These are phyloP conservation scores for Flaveria trinervia DNA, from an alignment of 129 eudicot species.

Conservation along the genomic window DNA sequence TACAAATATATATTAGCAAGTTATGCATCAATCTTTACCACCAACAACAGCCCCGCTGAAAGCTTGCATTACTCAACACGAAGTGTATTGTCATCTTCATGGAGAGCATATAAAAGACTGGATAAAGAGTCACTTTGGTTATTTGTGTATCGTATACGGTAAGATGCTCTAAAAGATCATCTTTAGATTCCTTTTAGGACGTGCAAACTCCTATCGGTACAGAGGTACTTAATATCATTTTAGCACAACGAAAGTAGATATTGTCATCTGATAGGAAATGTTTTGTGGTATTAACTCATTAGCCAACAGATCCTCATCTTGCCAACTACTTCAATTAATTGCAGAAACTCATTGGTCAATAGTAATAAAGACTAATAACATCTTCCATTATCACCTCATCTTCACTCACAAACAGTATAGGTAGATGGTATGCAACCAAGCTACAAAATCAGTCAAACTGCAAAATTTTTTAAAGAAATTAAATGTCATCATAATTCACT, in stretches of 20 bases:
- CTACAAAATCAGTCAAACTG: constrained; percentile 28
- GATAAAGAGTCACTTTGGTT: too few species aligned
- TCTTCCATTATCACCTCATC: constrained; percentile 24
- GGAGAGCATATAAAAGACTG: neutral
- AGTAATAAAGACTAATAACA: constrained; percentile 22
- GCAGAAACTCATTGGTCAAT: constrained; percentile 35
- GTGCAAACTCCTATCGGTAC: too few species aligned
- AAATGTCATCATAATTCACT: neutral
- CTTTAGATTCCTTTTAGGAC: neutral
- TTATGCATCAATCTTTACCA: too few species aligned
- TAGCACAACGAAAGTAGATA: neutral
- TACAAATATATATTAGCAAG: too few species aligned
- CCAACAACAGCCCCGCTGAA: too few species aligned
- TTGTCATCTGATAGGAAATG: neutral
- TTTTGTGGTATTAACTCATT: constrained; percentile 18
- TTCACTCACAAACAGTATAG: constrained; percentile 3
- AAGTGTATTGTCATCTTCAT: constrained; percentile 17
- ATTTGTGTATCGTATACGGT: neutral
- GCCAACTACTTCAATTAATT: constrained; percentile 36
- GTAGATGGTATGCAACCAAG: constrained; percentile 19
- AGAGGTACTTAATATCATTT: neutral
- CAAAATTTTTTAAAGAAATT: constrained; percentile 6
- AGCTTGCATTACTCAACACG: neutral
- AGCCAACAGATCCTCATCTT: constrained; percentile 23
- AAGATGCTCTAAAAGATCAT: neutral